Base-by-base conservation (phyloP, 257 asterid species). In the Solanum appendiculatum region DNA sequence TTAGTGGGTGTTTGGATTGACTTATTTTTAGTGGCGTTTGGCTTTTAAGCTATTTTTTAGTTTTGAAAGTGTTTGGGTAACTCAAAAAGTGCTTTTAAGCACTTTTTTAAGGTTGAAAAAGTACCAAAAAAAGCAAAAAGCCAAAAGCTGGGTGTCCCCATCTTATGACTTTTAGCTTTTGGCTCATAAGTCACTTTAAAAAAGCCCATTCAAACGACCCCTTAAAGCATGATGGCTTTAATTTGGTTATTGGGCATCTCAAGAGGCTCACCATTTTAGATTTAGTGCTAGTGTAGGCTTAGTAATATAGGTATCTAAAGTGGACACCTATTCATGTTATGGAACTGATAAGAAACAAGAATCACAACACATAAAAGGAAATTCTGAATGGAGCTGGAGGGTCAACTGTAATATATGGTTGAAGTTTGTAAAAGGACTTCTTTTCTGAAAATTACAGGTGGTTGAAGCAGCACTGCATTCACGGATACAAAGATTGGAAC, bases 391-490 rank as follows among this genome's bases (percentile, higher is more conserved):
- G 42, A 46, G n/a, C 25, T 90, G 86, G 46, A 72, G 39, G 33
- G 29, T 42, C 83, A 46, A 84, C 73, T 34, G 82, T 87, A 66
- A 82, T 72, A 84, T 46, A 60, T 70, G 51, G 31, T 73, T 87
- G 69, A 68, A 90, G 86, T 48, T 58, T 70, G 87, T 88, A 86
- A 88, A 91, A 77, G 25, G 58, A 85, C 72, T 68, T 83, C 83
- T 77, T 39, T 64, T 89, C 27, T 77, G 84, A 80, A 85, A 83
- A 85, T 87, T 92, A 86, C 94, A 97, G 99, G 99, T 93, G 92
- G 99, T 96, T 88, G 99, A 97, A 94, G 99, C 99, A 70, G 99
- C 99, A 56, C 87, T 97, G 69, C 96, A 95, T 90, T 97, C 99
- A 87, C 92, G 99, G 75, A 95, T 94, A 88, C 99, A 94, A 73